These are phyloP conservation scores for Hypoxylon subgilvum DNA, from an alignment of 495 filamentous ascomycete genomes.

Conservation along the genomic window DNA sequence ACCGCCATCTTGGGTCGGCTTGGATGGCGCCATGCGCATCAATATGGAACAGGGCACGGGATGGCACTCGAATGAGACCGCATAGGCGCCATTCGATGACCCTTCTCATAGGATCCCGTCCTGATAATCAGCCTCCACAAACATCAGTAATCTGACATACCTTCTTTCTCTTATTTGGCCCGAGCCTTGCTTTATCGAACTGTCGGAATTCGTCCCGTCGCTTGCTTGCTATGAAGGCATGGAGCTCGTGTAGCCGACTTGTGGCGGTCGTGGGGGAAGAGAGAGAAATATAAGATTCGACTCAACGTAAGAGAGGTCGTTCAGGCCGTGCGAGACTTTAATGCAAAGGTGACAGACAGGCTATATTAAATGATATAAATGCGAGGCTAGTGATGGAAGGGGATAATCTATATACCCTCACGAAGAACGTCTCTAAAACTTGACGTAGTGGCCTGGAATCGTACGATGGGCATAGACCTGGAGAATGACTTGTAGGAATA, in stretches of 20 bases:
- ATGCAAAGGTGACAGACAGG: conserved; percentile 1
- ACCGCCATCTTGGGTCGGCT: conserved; percentile 38
- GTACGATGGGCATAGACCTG: conserved; percentile 31
- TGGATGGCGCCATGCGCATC: conserved; percentile 35
- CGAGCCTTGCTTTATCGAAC: conserved; percentile 17
- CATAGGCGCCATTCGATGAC: conserved; percentile 11
- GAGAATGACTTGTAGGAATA: conserved; percentile 29
- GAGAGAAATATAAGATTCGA: conserved; percentile 1
- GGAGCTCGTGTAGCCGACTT: conserved; percentile 10
- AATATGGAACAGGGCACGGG: conserved; percentile 32
- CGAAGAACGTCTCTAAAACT: conserved; percentile 4
- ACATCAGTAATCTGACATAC: conserved; percentile 21
- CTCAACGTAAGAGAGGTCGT: conserved; percentile 11
- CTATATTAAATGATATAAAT: conserved; percentile 5
- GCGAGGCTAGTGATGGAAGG: conserved; percentile 22
- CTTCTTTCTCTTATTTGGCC: conserved; percentile 23
- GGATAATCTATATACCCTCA: conserved; percentile 39
- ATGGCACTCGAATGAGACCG: conserved; percentile 26
- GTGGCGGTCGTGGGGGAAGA: conserved; percentile 3
- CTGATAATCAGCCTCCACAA: conserved; percentile 28
- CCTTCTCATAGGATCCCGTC: conserved; percentile 7
- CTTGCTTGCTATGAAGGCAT: conserved; percentile 6
- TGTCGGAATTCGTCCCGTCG: conserved; percentile 12
- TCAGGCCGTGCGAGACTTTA: conserved; percentile 14
- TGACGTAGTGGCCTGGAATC: conserved; percentile 34